These are phyloP conservation scores for Leucoagaricus sp. DNA, from an alignment of 1,284 basidiomycete genomes.

Conservation along the genomic window DNA sequence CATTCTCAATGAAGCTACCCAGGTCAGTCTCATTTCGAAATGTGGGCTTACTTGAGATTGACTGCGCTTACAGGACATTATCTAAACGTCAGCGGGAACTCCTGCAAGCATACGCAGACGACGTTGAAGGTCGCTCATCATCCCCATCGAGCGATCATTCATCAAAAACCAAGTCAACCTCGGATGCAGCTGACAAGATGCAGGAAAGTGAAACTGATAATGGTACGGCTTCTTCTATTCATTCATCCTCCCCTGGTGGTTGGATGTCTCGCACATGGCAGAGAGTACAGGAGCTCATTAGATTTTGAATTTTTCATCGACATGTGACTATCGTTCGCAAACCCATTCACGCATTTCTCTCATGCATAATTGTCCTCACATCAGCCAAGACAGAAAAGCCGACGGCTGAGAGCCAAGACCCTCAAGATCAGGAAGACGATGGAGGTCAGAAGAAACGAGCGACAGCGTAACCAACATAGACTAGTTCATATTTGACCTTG, in stretches of 20 bases:
- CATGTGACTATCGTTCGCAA: constrained; percentile 40
- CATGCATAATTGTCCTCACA: constrained; percentile 25
- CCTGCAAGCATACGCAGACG: constrained; percentile 90
- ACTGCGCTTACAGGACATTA: constrained; percentile 58
- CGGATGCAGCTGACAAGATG: constrained; percentile 27
- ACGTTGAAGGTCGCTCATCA: constrained; percentile 70
- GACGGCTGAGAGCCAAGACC: constrained; percentile 12
- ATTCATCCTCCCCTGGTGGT: constrained; percentile 54
- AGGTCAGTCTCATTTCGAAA: constrained; percentile 52
- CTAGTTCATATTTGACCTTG: constrained; percentile 9
- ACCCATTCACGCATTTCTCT: constrained; percentile 31
- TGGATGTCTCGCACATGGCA: constrained; percentile 72
- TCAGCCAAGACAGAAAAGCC: constrained; percentile 19
- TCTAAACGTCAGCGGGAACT: constrained; percentile 85
- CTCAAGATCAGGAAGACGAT: constrained; percentile 13
- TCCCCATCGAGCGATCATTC: constrained; percentile 22
- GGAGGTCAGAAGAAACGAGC: constrained; percentile 18
- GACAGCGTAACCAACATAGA: constrained; percentile 17
- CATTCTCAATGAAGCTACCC: constrained; percentile 88
- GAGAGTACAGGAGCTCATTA: constrained; percentile 67
- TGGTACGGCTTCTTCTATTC: constrained; percentile 73
- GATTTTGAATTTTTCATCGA: constrained; percentile 62
- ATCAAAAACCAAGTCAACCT: constrained; percentile 20
- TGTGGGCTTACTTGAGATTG: constrained; percentile 1
- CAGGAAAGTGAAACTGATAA: constrained; percentile 45